These are phyloP conservation scores for Vararia minispora DNA, from an alignment of 768 basidiomycete genomes.

Conservation along the genomic window DNA sequence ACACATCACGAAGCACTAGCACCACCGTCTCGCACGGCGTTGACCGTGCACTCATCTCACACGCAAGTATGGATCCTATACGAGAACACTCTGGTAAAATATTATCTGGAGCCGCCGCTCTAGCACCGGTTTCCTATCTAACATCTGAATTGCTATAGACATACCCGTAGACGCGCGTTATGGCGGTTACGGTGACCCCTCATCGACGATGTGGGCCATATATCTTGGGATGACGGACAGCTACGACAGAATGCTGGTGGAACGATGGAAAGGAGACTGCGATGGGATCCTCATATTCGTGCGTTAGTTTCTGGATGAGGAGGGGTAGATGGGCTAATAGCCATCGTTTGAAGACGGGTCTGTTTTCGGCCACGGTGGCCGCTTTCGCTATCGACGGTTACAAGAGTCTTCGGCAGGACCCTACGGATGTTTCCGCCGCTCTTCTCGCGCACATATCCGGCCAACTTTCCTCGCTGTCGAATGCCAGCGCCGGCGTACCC, in stretches of 20 bases:
- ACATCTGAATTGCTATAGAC: too few species aligned
- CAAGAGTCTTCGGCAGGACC: neutral
- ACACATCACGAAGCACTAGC: too few species aligned
- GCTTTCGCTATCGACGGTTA: conserved; percentile 3
- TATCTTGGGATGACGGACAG: neutral
- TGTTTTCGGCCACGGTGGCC: conserved; percentile 2
- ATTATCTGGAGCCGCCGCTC: too few species aligned
- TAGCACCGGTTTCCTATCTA: too few species aligned
- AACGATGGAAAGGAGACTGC: neutral
- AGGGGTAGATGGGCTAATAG: neutral
- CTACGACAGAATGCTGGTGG: neutral
- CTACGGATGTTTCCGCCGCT: neutral
- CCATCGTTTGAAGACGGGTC: neutral
- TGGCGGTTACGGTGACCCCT: neutral
- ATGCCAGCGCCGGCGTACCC: neutral
- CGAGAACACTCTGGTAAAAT: too few species aligned
- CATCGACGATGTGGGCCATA: neutral
- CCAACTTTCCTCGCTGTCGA: neutral
- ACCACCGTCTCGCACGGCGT: too few species aligned
- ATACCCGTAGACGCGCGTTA: too few species aligned
- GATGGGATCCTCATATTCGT: conserved; percentile 3
- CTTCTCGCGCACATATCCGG: neutral
- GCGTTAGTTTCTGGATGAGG: neutral
- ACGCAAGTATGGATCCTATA: too few species aligned
- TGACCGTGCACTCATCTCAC: too few species aligned